These are phyloP conservation scores for Venturia nashicola DNA, from an alignment of 2,329 filamentous ascomycete genomes.

Conservation along the genomic window DNA sequence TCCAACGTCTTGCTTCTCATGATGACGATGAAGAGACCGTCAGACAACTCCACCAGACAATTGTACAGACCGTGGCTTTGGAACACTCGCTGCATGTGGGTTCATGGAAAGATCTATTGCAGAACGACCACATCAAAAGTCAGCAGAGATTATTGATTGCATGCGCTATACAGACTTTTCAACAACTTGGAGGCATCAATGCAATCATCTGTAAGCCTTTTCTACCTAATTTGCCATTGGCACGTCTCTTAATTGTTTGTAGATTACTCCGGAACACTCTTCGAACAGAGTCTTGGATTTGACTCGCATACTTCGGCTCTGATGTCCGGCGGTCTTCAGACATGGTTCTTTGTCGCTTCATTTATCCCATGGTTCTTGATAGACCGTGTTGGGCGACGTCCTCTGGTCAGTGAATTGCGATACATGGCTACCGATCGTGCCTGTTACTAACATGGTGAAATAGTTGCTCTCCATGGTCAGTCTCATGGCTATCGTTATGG, in stretches of 20 bases:
- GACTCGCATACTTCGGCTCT: slow-evolving; percentile 33
- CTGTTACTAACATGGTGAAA: neutral
- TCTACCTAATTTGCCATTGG: neutral
- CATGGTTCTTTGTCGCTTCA: slow-evolving; percentile 30
- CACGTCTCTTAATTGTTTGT: neutral
- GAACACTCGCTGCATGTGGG: slow-evolving; percentile 24
- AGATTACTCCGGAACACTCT: slow-evolving; percentile 35
- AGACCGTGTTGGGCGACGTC: slow-evolving; percentile 33
- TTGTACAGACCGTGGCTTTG: slow-evolving; percentile 21
- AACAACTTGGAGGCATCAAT: slow-evolving; percentile 39
- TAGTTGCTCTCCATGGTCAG: neutral
- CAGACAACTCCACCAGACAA: slow-evolving; percentile 18
- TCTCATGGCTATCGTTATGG: slow-evolving; percentile 30
- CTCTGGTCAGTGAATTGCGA: slow-evolving; percentile 30
- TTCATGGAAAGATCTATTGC: slow-evolving; percentile 20
- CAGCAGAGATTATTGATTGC: slow-evolving; percentile 19
- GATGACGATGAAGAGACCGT: slow-evolving; percentile 16
- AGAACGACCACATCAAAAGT: slow-evolving; percentile 22
- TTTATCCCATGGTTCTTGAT: slow-evolving; percentile 37
- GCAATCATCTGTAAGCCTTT: slow-evolving; percentile 27
- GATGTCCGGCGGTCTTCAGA: slow-evolving; percentile 41
- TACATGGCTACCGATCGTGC: slow-evolving; percentile 13
- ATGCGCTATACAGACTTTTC: slow-evolving; percentile 21
- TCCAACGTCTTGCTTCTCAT: slow-evolving; percentile 22
- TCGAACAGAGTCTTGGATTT: slow-evolving; percentile 33